phyloP scores from a whole-genome alignment of 1,284 basidiomycete species.

The Papiliotrema laurentii region DNA sequence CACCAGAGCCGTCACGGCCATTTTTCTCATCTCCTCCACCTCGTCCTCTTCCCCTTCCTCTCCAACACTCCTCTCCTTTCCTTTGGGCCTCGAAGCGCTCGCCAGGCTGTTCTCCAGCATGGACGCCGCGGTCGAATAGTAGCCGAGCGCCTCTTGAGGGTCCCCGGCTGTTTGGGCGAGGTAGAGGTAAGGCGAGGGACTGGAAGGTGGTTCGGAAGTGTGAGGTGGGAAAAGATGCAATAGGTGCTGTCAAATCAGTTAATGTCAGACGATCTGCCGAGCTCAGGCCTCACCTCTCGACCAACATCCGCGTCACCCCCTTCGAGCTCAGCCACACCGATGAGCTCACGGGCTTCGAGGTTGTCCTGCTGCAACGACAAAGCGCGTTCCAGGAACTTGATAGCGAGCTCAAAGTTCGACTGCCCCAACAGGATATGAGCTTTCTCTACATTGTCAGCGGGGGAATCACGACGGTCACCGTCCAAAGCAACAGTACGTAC shows the following conservation, averaged over 20 bases:
- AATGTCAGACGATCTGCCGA: no score
- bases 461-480: not conserved
- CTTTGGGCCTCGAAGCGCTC: slow-evolving; percentile 16
- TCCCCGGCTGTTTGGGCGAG: slow-evolving; percentile 75
- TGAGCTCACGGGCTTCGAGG: slow-evolving; percentile 70
- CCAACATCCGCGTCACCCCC: slow-evolving; percentile 70
- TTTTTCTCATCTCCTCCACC: slow-evolving; percentile 60
- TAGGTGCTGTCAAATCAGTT: slow-evolving; percentile 34
- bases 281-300: slow-evolving; percentile 56
- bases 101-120: slow-evolving; percentile 65
- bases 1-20: slow-evolving; percentile 75
- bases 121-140: slow-evolving; percentile 76
- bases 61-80: slow-evolving; percentile 11
- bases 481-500: slow-evolving; percentile 7
- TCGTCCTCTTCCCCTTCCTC: slow-evolving; percentile 61
- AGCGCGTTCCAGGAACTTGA: slow-evolving; percentile 65
- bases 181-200: slow-evolving; percentile 76
- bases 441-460: slow-evolving; percentile 43
- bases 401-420: slow-evolving; percentile 77
- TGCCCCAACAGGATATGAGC: slow-evolving; percentile 72
- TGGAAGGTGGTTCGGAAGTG: slow-evolving; percentile 56
- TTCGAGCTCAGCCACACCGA: slow-evolving; percentile 72
- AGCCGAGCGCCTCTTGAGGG: slow-evolving; percentile 67
- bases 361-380: slow-evolving; percentile 63
- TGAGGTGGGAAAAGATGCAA: slow-evolving; percentile 57